Base-by-base conservation (phyloP, 1,139 yeast genomes). In the Magnusiomyces ingens region DNA sequence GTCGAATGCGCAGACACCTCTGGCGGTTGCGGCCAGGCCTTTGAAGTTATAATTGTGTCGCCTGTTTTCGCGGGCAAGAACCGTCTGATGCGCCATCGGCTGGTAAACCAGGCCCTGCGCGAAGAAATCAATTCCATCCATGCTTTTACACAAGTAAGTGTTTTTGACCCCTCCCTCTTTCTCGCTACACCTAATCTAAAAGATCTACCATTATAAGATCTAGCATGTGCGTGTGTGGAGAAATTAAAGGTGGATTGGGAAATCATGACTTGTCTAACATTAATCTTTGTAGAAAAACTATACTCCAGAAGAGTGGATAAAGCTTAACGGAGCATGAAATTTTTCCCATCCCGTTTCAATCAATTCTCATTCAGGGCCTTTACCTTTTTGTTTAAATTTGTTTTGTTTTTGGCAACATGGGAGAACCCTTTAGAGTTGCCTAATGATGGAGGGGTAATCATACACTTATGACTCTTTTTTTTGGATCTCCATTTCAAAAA, bases 91-190 rank as follows among this genome's bases (percentile, higher is more conserved):
- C 80, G 99, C 66, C 96, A 90, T 63, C 76, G 98, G 58, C 66
- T 90, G 62, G 96, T 94, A 49, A 93, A 94, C 69, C 75, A 70
- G 43, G 82, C 88, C 0, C 75, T 93, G 57, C 84, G 83, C 64
- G 89, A 84, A 17, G 96, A 91, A 66, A 88, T 93, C 46, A 84
- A 88, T 0, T 72, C 77, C 4, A 90, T 93, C 46, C 99, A 93
- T 71, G 99, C 99, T 0, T 94, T 93, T 67, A 89, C 97, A 0
- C 97, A 93, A 64, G 90, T 88, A 71, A 85, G 89, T 19, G 82
- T 26, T 4, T 26, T 26, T 26, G 4, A 8, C 8, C 8, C 8
- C 8, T 4, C 8, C 8, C 8, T 26, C 8, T 26, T 26, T 26
- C 8, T 26, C 32, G 4, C 32, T 26, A 26, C 17, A 21, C 32